Conservation (phyloP, 1,284 basidiomycete species). For the Ceratobasidium theobromae region DNA sequence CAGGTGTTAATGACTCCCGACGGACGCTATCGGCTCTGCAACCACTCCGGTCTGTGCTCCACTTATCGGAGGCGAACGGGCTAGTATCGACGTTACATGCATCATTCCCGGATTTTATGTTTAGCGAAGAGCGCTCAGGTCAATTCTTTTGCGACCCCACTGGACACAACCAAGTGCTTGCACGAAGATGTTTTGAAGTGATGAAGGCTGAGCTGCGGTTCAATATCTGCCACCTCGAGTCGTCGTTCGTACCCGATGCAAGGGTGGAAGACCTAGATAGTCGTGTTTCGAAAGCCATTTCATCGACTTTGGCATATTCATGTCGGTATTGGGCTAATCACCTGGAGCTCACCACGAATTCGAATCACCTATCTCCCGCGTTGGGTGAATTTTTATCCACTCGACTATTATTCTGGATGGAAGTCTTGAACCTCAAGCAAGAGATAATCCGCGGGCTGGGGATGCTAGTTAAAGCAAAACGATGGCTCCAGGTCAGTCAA, state of each 20-base stretch:
- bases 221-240: constrained; percentile 11
- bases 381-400: neutral
- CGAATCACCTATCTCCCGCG: neutral
- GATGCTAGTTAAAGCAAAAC: no score
- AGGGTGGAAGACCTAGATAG: neutral
- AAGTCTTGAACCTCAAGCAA: no score
- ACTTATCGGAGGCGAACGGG: neutral
- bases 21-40: no score
- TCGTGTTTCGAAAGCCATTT: neutral
- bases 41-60: neutral
- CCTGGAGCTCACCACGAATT: neutral
- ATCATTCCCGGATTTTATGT: neutral
- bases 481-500: no score
- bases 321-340: neutral
- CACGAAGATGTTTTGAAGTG: no score
- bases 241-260: neutral
- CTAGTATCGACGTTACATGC: neutral
- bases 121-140: neutral
- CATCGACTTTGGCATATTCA: neutral
- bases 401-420: no score
- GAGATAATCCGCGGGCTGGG: no score
- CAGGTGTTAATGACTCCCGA: no score
- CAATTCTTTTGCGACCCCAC: neutral
- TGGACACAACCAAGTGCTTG: no score
- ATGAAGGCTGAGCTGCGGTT: neutral